Evolutionary conservation across 2,329 filamentous ascomycete genomes (phyloP), one percentile per base, ranked within the genome.

Genomic region (Hypomyces rosellus): DNA sequence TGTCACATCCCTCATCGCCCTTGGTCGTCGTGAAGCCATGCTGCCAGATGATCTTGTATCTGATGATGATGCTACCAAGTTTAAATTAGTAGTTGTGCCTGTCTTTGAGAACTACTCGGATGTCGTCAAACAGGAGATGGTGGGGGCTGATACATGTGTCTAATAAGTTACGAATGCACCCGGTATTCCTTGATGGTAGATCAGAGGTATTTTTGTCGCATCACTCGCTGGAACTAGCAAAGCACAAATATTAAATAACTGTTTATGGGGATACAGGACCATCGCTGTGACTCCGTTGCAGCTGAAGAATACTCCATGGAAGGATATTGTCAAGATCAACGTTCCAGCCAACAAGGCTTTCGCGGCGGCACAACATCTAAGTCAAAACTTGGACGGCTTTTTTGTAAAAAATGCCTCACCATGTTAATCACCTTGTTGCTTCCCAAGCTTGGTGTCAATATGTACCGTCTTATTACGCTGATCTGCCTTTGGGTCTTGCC

Each of bases 231-330:
- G 14, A 15, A 45, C n/a, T 16, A 11, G 25, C 25, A 30, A 30
- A 30, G 25, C 25, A 8, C 6, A 30, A 30, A 11, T 30, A 30
- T 30, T 5, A 6, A 30, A 7, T 30, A 30, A 11, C 25, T 30
- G 25, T 6, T 30, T 30, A 30, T 6, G 7, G 14, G n/a, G 14
- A 2, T 5, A 2, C 11, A 51, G 71, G 71, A 67, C 66, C 12
- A 64, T 77, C n/a, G 72, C 69, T 3, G 59, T 77, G 11, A 74
- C 69, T 0, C 75, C 69, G 1, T 56, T 54, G 3, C 68, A 70
- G 41, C 52, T 60, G 1, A 62, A 54, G 13, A 46, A 49, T 1
- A 58, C 65, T 45, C 55, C 61, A 0, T 68, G 61, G 53, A 66
- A 70, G 0, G 63, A 72, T 14, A 66, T 70, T 1, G 59, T 62